These are phyloP conservation scores for Fusarium tupiense DNA, from an alignment of 2,329 filamentous ascomycete genomes.

Conservation along the genomic window DNA sequence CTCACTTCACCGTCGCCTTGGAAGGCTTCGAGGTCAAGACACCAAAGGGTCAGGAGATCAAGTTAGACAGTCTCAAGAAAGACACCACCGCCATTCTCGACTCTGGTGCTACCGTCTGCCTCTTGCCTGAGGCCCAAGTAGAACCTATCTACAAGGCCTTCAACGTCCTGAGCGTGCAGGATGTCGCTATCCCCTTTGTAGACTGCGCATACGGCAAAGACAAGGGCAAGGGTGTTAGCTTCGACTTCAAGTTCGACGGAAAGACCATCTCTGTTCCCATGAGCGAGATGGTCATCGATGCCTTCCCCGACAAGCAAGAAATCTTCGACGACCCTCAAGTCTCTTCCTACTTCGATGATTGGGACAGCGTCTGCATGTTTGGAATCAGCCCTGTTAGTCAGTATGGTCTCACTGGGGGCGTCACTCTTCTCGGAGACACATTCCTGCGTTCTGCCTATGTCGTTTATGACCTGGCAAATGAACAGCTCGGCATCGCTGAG, in stretches of 20 bases:
- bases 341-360: slow-evolving; percentile 47
- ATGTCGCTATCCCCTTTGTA: slow-evolving; percentile 59
- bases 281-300: slow-evolving; percentile 62
- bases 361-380: slow-evolving; percentile 61
- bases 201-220: slow-evolving; percentile 61
- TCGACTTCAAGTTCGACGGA: slow-evolving; percentile 63
- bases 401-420: slow-evolving; percentile 47
- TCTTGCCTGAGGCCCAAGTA: slow-evolving; percentile 70
- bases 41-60: slow-evolving; percentile 45
- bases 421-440: slow-evolving; percentile 65
- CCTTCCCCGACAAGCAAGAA: slow-evolving; percentile 50
- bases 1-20: slow-evolving; percentile 49
- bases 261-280: slow-evolving; percentile 60
- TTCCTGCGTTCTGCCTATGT: slow-evolving; percentile 67
- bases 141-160: slow-evolving; percentile 60
- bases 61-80: slow-evolving; percentile 52
- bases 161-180: slow-evolving; percentile 57
- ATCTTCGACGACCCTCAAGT: slow-evolving; percentile 53
- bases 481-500: slow-evolving; percentile 62
- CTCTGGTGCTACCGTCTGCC: slow-evolving; percentile 76
- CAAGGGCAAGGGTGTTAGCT: slow-evolving; percentile 55
- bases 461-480: slow-evolving; percentile 63
- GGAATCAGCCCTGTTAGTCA: slow-evolving; percentile 58
- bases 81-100: slow-evolving; percentile 77
- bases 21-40: slow-evolving; percentile 52